Base-by-base conservation (phyloP, 2,329 filamentous ascomycete species). In the Pseudocercospora fuligena region DNA sequence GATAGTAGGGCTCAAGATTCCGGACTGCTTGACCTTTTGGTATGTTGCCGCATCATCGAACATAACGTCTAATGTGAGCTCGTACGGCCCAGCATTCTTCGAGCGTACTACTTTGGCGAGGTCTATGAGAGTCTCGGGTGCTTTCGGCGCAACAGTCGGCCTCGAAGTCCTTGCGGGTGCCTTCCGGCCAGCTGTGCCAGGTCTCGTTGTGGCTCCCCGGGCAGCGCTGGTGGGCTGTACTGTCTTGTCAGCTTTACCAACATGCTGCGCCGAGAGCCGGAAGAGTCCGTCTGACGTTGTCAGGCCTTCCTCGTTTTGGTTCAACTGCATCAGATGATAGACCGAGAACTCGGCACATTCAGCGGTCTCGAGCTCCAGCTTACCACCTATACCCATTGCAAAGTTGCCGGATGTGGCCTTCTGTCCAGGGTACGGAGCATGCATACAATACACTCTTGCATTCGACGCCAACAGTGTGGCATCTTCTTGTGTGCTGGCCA, bases 1-100 rank as follows among this genome's bases (percentile, higher is more conserved):
- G 3, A 61, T 63, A 1, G 70, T 67, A 14, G 68, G 67, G 0
- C 70, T 76, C 2, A 85, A 73, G 0, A 83, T 19, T 12, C 77
- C 75, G 0, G 80, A 74, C 0, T 71, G 60, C 23, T 64, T 64
- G 36, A 64, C 54, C 11, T 27, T 27, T 2, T 59, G 16, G 16
- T 64, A 64, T 8, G 19, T 51, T 5, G 43, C 33, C 40, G 23
- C n/a, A 27, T 76, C 73, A 0, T 73, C 73, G 70, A 87, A 87
- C 61, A 87, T 82, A 40, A 84, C 77, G 7, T 49, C 46, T 27
- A 86, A 78, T 0, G 84, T 86, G 25, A 86, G 77, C 68, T 86
- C 83, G 65, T 79, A 86, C 0, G 84, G 84, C 0, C 84, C 84
- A 0, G 83, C 77, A 53, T 85, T 86, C 71, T 86, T 87, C n/a